Evolutionary conservation across 129 eudicot genomes (phyloP).

Genomic region (Centrapalus pauciflorus): DNA sequence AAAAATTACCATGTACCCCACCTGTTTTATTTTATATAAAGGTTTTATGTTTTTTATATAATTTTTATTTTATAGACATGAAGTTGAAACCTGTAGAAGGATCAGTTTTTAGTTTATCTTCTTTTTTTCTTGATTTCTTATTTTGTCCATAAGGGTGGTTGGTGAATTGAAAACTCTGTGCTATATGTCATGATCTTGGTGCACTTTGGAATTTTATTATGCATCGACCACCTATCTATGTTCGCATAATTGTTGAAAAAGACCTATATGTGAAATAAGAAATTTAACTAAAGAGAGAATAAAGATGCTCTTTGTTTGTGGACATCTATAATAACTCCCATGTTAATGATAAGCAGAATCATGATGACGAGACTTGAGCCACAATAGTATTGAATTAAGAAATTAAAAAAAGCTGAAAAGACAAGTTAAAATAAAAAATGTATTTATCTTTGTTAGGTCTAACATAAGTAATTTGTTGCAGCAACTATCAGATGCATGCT

Average conservation of each 20-base stretch:
- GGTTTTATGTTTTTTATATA: too few species aligned
- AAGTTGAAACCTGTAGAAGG: too few species aligned
- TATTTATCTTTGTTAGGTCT: background rate
- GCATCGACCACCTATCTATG: conserved; percentile 11
- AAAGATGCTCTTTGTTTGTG: background rate
- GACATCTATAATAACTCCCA: conserved; percentile 12
- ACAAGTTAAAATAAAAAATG: background rate
- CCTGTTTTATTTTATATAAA: too few species aligned
- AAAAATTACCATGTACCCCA: too few species aligned
- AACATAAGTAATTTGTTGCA: too few species aligned
- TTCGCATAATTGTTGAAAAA: conserved; percentile 11
- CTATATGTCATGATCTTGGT: conserved; percentile 4
- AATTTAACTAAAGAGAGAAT: background rate
- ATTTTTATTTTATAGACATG: too few species aligned
- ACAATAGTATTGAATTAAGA: background rate
- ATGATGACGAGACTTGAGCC: background rate
- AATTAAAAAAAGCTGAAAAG: background rate
- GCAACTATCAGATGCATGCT: too few species aligned
- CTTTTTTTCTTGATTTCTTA: background rate
- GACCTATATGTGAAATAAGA: background rate
- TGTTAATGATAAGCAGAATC: conserved; percentile 2
- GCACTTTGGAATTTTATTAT: conserved; percentile 7
- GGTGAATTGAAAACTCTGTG: too few species aligned
- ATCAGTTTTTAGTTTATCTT: too few species aligned
- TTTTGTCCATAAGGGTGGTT: too few species aligned